Conservation (phyloP, 2,329 filamentous ascomycete genomes). For the Zalaria sp. region DNA sequence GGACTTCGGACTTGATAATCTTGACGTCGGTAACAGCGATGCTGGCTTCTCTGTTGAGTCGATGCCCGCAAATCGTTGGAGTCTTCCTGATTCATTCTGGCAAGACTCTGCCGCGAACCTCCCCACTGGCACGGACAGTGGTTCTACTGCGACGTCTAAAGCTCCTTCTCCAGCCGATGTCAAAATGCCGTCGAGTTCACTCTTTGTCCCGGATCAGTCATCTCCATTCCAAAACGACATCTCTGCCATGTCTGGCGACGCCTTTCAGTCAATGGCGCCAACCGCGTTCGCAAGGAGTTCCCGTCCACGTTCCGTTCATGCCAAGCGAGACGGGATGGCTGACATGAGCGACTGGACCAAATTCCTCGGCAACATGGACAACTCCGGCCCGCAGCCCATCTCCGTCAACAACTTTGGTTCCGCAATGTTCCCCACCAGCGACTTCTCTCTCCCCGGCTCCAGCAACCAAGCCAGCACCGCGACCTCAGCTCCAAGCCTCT, state of each 20-base stretch:
- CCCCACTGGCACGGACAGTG: conserved; percentile 7
- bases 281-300: not conserved
- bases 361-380: not conserved
- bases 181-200: conserved; percentile 3
- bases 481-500: conserved; percentile 8
- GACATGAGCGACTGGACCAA: not conserved
- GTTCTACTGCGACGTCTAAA: conserved; percentile 1
- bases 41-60: conserved; percentile 1
- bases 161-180: no score
- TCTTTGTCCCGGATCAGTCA: conserved; percentile 1
- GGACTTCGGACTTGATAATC: conserved; percentile 18
- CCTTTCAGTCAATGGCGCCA: not conserved
- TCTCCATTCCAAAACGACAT: conserved; percentile 1
- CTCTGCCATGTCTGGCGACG: not conserved
- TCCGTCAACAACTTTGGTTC: not conserved
- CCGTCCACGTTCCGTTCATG: not conserved
- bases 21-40: conserved; percentile 12
- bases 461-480: conserved; percentile 2
- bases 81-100: conserved; percentile 6
- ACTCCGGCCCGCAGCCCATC: not conserved
- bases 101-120: conserved; percentile 4
- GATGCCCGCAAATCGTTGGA: conserved; percentile 6
- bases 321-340: not conserved
- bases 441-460: not conserved
- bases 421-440: not conserved